Evolutionary conservation across 2,329 filamentous ascomycete genomes (phyloP), one percentile per base, ranked within the genome.

Genomic region (Colletotrichum sp.): DNA sequence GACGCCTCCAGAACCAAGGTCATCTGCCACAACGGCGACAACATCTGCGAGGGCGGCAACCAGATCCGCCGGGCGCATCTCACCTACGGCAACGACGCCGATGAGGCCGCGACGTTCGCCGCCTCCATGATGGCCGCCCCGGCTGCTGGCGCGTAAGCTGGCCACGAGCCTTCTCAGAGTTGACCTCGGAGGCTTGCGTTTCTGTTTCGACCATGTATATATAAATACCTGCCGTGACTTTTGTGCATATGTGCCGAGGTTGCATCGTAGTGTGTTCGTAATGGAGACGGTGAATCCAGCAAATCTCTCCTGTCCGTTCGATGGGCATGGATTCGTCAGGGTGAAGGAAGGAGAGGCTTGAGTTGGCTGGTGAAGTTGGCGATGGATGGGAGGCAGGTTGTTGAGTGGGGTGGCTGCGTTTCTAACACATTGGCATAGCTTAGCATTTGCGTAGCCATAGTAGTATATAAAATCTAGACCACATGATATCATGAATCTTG

Each of bases 1-100:
- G 64, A 70, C 13, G 71, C 75, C 4, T 30, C 72, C 18, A 64
- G 30, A 66, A 77, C 71, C 3, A 77, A 63, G 12, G 78, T 84
- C 57, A 80, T 85, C 71, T 84, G 83, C 78, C 83, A 82, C 72
- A 7, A 76, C 28, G 83, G 83, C 5, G 83, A 84, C 74, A 79
- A 78, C 69, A 83, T 85, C 71, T 84, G 83, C 76, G 71, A 78
- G 8, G 82, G 82, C 5, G 80, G 79, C 62, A 80, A 70, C 55
- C 72, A 80, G 34, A 81, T 84, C 16, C 80, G 78, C 24, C 67
- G 78, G 5, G 81, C 77, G 3, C 82, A 83, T 71, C 75, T 81
- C 62, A 80, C 78, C 10, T 83, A 83, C 49, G 76, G 79, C 66
- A 44, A 81, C 55, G 79, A 84, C 67, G 83, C 83, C 24, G 65